Percentiles rank a stretch among this genome's conserved stretches.
These are phyloP conservation scores for Colletotrichum sp. DNA, from an alignment of 2,329 filamentous ascomycete genomes.

Conservation along the genomic window DNA sequence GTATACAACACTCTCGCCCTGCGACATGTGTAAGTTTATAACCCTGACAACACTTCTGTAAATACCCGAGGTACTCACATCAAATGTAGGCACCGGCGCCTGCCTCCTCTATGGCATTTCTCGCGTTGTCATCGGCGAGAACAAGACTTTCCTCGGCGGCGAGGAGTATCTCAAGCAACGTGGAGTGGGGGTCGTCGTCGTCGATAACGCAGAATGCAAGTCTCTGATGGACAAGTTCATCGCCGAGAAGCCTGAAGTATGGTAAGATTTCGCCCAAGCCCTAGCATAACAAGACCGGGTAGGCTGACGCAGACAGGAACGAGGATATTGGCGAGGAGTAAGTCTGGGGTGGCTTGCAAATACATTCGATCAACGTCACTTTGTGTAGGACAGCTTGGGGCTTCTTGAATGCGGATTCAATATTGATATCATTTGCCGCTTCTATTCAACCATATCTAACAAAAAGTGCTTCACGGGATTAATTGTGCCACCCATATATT, in stretches of 20 bases:
- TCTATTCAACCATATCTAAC: slow-evolving; percentile 20
- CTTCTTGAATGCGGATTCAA: background rate
- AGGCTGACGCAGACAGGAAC: background rate
- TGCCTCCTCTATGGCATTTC: slow-evolving; percentile 78
- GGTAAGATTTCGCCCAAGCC: slow-evolving; percentile 50
- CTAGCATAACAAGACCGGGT: background rate
- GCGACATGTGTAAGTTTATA: slow-evolving; percentile 69
- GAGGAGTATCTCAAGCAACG: slow-evolving; percentile 72
- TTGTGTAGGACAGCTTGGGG: background rate
- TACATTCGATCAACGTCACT: background rate
- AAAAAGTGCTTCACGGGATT: background rate
- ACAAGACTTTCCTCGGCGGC: slow-evolving; percentile 75
- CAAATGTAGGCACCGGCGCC: slow-evolving; percentile 63
- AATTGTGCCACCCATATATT: background rate
- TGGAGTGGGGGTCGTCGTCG: slow-evolving; percentile 75
- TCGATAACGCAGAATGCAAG: slow-evolving; percentile 70
- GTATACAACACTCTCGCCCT: slow-evolving; percentile 82
- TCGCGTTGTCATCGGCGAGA: slow-evolving; percentile 79
- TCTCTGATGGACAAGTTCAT: slow-evolving; percentile 77
- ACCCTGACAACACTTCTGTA: background rate
- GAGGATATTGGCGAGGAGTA: slow-evolving; percentile 21
- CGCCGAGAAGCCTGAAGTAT: slow-evolving; percentile 72
- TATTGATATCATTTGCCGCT: background rate
- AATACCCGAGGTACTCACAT: background rate
- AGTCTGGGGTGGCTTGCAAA: background rate